Evolutionary conservation across 2,329 filamentous ascomycete genomes (phyloP).

Genomic region (Simplicillium aogashimaense): DNA sequence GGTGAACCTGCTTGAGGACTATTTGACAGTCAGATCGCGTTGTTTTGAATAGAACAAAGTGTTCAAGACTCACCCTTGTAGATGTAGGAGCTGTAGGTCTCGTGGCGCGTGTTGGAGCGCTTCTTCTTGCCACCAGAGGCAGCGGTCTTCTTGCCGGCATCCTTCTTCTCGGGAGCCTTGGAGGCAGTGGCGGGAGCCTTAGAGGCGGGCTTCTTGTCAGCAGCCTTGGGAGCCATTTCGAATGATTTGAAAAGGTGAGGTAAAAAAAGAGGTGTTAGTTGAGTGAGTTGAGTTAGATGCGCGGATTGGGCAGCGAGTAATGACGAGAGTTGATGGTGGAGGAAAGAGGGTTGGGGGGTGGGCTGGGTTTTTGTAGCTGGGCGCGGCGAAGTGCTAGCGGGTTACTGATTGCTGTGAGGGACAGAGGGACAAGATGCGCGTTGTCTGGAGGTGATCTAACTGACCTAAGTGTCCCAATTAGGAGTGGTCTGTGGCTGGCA

Average conservation of each 20-base stretch:
- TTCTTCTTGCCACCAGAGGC: constrained; percentile 99
- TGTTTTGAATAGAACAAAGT: background rate
- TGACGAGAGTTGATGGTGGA: constrained; percentile 35
- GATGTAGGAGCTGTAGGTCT: constrained; percentile 99
- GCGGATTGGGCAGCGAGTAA: constrained; percentile 22
- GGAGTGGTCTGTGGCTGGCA: background rate
- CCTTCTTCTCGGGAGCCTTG: constrained; percentile 87
- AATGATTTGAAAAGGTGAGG: constrained; percentile 15
- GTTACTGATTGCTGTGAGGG: constrained; percentile 44
- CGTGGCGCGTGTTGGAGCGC: constrained; percentile 99
- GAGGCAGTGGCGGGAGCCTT: constrained; percentile 77
- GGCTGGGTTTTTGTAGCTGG: constrained; percentile 51
- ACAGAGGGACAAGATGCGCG: constrained; percentile 3
- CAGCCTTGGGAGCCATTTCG: constrained; percentile 96
- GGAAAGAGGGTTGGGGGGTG: constrained; percentile 38
- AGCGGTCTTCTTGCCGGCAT: constrained; percentile 99
- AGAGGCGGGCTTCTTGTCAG: constrained; percentile 97
- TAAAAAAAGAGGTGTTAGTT: constrained; percentile 9
- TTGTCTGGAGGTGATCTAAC: constrained; percentile 5
- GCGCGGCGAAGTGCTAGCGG: constrained; percentile 37
- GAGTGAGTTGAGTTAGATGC: constrained; percentile 9
- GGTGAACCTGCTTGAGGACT: constrained; percentile 99
- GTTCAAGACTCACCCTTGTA: constrained; percentile 72
- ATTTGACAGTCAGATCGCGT: background rate
- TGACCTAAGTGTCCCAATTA: constrained; percentile 3